Evolutionary conservation across 2,329 filamentous ascomycete species (phyloP), one percentile per base, ranked within the genome.

Genomic region (Ambrosiella cleistominuta): DNA sequence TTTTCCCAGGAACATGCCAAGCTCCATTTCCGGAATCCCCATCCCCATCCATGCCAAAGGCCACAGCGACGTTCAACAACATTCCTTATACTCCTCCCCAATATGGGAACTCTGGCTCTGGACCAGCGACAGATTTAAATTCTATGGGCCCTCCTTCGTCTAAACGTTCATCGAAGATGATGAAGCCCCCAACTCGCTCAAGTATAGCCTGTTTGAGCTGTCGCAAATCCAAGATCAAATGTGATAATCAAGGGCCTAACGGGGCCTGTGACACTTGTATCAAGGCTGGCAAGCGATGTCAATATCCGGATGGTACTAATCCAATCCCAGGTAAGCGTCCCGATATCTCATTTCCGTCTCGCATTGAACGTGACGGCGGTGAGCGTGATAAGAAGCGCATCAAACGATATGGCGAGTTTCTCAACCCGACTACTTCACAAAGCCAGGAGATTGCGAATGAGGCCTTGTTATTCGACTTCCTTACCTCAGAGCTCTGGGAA

Each of bases 211-310:
- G 87, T 69, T 74, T 80, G 61, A 77, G 81, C 62, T 91, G 87
- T 67, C 78, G 87, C 60, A 80, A 81, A 65, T 88, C 85, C 67
- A 94, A 93, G 71, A 87, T 91, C 67, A 91, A 91, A 70, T 94
- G 88, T 71, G 81, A 88, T 68, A 93, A 93, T 70, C 78, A 79
- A 63, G 86, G 86, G 61, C 78, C 83, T 59, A 78, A 79, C 62
- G 82, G 81, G 13, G 80, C 79, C 13, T 94, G 88, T 71, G 81
- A 86, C 62, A 81, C 82, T 11, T 94, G 88, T 67, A 79, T 84
- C 66, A 81, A 81, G 61, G 80, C 80, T 55, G 81, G 52, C 12
- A 40, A 42, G 13, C 38, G 52, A 12, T 54, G 52, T 19, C 36
- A 39, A n/a, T 54, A 54, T 39, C 37, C 52, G 15, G 37, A 15